Percentiles rank a stretch among this genome's conserved stretches.
Conservation (phyloP, 371 early-diverging fungal genomes). For the Chytridiales sp. region DNA sequence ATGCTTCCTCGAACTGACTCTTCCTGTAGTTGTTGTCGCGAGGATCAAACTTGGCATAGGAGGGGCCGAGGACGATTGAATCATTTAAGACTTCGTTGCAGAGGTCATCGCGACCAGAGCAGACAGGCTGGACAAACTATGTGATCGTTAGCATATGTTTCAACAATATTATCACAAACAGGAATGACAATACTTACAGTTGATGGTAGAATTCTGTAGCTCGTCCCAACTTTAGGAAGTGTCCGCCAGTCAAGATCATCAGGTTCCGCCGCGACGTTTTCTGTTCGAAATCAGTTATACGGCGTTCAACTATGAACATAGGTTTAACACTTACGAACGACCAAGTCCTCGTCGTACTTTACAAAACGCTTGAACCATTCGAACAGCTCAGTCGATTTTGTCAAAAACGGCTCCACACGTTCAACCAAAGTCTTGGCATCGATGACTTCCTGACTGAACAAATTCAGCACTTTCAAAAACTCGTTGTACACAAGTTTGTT, state of each 20-base stretch:
- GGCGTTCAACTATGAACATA: neutral
- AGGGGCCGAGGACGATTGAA: constrained; percentile 92
- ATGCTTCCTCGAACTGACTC: constrained; percentile 91
- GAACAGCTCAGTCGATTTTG: constrained; percentile 77
- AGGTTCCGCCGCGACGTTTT: constrained; percentile 45
- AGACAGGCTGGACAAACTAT: constrained; percentile 46
- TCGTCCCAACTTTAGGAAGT: constrained; percentile 55
- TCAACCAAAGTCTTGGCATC: constrained; percentile 80
- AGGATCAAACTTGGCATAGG: too few relatives aligned
- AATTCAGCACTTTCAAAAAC: constrained; percentile 95
- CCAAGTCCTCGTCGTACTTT: constrained; percentile 75
- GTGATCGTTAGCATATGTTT: neutral
- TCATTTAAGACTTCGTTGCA: constrained; percentile 94
- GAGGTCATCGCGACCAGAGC: constrained; percentile 88
- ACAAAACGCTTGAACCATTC: constrained; percentile 94
- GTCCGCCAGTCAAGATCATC: constrained; percentile 62
- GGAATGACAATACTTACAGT: constrained; percentile 59
- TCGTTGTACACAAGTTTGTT: constrained; percentile 90
- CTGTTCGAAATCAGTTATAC: constrained; percentile 20
- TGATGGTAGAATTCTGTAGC: constrained; percentile 72
- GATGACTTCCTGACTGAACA: constrained; percentile 94
- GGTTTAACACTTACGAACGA: constrained; percentile 36
- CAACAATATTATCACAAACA: neutral
- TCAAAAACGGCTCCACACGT: constrained; percentile 78
- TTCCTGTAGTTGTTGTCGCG: too few relatives aligned